Evolutionary conservation across 2,329 filamentous ascomycete genomes (phyloP).

Genomic region (Talaromyces sp.): DNA sequence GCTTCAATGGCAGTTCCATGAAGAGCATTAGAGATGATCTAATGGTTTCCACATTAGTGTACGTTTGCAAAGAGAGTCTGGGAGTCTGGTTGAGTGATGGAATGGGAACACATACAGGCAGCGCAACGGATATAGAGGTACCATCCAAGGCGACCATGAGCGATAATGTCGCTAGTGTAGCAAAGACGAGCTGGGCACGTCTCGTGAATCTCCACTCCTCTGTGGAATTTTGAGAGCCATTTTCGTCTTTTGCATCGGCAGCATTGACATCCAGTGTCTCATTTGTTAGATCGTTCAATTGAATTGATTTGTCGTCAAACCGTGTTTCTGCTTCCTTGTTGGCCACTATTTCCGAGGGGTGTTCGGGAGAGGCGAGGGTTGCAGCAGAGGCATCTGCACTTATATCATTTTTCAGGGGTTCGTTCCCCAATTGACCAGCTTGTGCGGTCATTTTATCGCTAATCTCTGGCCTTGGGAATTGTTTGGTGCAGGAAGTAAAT

Average conservation of each 20-base stretch:
- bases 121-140: conserved; percentile 59
- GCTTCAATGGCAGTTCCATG: conserved; percentile 55
- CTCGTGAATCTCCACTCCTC: conserved; percentile 7
- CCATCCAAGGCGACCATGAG: conserved; percentile 62
- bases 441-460: not conserved
- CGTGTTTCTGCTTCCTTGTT: not conserved
- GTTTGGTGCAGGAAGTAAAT: not conserved
- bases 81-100: not conserved
- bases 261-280: not conserved
- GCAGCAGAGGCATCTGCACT: not conserved
- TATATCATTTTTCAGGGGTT: not conserved
- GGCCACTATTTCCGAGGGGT: not conserved
- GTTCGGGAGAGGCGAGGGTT: not conserved
- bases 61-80: not conserved
- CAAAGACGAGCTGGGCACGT: conserved; percentile 12
- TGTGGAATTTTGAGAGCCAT: not conserved
- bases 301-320: not conserved
- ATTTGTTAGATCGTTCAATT: not conserved
- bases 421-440: not conserved
- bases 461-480: not conserved
- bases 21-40: conserved; percentile 49
- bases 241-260: not conserved
- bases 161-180: conserved; percentile 44
- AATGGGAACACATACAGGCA: conserved; percentile 36
- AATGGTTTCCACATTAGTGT: not conserved